Base-by-base conservation (phyloP, 495 filamentous ascomycete species). In the Tirmania nivea region DNA sequence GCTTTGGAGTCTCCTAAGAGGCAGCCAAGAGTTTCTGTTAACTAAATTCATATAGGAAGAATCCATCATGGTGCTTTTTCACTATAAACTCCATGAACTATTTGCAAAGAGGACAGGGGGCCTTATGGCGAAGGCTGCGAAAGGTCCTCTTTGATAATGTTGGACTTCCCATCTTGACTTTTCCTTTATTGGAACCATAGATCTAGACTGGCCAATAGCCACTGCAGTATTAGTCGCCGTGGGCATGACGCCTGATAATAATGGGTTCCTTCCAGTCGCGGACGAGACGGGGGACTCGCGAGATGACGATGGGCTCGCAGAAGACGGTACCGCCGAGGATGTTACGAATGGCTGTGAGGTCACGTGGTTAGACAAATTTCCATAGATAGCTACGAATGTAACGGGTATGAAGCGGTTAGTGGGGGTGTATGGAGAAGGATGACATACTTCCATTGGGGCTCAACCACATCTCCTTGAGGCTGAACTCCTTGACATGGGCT, bases 401-500 rank as follows among this genome's bases (percentile, higher is more conserved):
- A 56, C 47, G 19, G 19, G 36, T 10, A 39, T 14, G n/a, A n/a
- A n/a, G n/a, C n/a, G 19, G 17, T 10, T 7, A 16, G 14, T 39
- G 17, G 10, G 20, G 17, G 12, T 11, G n/a, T n/a, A n/a, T n/a
- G 14, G 8, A 14, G 39, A 45, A 25, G 34, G 35, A 2, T 37
- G 48, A 63, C 62, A 47, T 50, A 64, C 62, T 97, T 63, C 90
- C 90, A 67, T 97, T 97, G 63, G 90, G 90, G 54, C 84, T 92
- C 52, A 95, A 76, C 90, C 90, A 97, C 90, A 96, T 84, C 84
- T 95, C 78, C 84, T 96, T 97, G 59, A 97, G 75, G 62, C 92
- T 83, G 70, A 97, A 97, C 70, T 97, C 90, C 75, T 95, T 76
- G 17, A 97, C 87, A 67, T 90, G 79, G 53, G 78, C 83, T 73